Conservation (phyloP, 768 basidiomycete species). For the Pleurotus pulmonarius region DNA sequence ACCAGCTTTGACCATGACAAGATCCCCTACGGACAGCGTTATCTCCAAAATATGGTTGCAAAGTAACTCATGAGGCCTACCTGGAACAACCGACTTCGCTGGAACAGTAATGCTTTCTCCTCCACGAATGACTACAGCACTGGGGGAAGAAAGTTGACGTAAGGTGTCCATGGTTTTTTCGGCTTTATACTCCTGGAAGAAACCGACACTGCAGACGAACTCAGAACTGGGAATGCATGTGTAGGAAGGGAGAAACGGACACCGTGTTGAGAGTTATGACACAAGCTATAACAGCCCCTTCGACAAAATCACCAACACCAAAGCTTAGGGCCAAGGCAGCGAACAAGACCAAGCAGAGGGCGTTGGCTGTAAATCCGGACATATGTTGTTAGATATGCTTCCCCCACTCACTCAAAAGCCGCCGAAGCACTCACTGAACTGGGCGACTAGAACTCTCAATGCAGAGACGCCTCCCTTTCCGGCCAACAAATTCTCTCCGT, state of each 20-base stretch:
- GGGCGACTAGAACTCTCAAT: conserved; percentile 28
- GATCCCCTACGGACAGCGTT: conserved; percentile 22
- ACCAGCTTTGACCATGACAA: conserved; percentile 35
- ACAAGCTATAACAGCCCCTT: conserved; percentile 47
- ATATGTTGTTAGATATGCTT: no score
- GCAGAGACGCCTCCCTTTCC: conserved; percentile 31
- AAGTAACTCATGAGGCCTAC: conserved; percentile 8
- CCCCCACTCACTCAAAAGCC: no score
- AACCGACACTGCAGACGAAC: conserved; percentile 28
- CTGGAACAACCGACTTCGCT: conserved; percentile 38
- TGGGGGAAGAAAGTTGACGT: conserved; percentile 12
- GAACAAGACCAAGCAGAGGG: conserved; percentile 30
- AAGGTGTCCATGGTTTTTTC: conserved; percentile 9
- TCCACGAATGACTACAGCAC: conserved; percentile 32
- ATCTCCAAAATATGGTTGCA: background rate
- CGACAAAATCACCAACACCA: conserved; percentile 50
- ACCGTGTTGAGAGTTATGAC: conserved; percentile 39
- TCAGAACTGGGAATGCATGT: background rate
- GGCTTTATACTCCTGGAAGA: conserved; percentile 35
- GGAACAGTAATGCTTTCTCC: conserved; percentile 35
- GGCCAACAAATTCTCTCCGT: conserved; percentile 31
- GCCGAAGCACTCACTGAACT: conserved; percentile 29
- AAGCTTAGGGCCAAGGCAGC: conserved; percentile 49
- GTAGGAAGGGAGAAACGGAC: conserved; percentile 16
- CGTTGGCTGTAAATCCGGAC: conserved; percentile 38